phyloP scores from a whole-genome alignment of 495 filamentous ascomycete species.

The Neurospora sp. region DNA sequence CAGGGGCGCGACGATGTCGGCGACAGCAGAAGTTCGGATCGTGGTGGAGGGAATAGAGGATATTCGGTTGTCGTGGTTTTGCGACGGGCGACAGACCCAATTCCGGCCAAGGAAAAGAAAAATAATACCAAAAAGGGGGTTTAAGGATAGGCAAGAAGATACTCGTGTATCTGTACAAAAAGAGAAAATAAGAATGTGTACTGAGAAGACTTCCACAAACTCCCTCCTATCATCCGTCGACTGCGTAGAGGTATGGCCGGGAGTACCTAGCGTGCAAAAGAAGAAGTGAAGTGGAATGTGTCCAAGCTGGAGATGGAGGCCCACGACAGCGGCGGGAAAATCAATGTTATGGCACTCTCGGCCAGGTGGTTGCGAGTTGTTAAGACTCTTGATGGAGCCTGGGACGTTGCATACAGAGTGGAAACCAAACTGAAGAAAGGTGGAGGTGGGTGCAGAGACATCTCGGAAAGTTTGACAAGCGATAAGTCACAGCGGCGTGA shows the following conservation, averaged over 20 bases:
- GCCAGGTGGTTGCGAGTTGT: background rate
- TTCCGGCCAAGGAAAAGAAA: background rate
- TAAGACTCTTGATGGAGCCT: background rate
- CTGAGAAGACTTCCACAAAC: background rate
- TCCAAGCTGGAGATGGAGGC: background rate
- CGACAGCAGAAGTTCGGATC: background rate
- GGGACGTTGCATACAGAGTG: background rate
- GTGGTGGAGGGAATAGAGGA: background rate
- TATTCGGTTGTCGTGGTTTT: background rate
- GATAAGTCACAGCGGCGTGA: background rate
- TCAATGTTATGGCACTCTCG: background rate
- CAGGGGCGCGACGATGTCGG: background rate
- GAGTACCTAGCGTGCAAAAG: background rate
- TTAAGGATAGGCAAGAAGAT: background rate
- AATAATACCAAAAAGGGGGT: background rate
- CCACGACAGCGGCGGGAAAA: background rate
- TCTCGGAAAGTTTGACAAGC: background rate
- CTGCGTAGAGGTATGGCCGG: background rate
- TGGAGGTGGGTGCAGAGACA: background rate
- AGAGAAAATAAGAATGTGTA: background rate
- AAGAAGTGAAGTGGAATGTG: background rate
- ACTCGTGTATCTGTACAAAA: background rate
- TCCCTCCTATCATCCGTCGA: background rate
- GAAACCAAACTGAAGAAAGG: background rate
- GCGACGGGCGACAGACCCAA: background rate